Evolutionary conservation across 2,329 filamentous ascomycete species (phyloP), one percentile per base, ranked within the genome.

Genomic region (Stagonosporopsis chrysanthemi): DNA sequence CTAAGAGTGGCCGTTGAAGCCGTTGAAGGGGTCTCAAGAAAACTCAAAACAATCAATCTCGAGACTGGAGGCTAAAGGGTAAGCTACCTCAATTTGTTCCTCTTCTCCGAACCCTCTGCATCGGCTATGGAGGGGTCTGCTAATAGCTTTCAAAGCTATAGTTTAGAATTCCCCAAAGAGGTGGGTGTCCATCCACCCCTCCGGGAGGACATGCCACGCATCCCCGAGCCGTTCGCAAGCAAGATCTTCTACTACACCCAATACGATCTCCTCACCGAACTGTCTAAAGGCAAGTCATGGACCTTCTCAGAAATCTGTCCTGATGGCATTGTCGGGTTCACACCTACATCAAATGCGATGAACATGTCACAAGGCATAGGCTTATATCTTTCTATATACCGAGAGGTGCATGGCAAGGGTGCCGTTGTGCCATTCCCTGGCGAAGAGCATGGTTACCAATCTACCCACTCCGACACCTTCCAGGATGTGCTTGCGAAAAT

Each of bases 241-340:
- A 65, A 68, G 28, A 69, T 79, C 23, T 79, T 79, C 64, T 79
- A 79, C 63, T 72, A 78, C 56, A 67, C 75, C 9, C 77, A 79
- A 65, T 65, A 77, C 22, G 76, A 79, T 63, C 78, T 73, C 58
- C 56, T 80, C 24, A 45, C 67, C 26, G 55, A 62, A 15, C 76
- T 71, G 43, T 63, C 75, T 1, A 66, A 65, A 31, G 67, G 68
- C 46, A 79, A 76, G 60, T 36, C 53, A 3, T 79, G 77, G 78
- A 75, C 64, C 22, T 79, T 75, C 71, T 68, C 69, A 35, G 77
- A 80, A 35, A 78, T 75, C 1, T 64, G 75, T 1, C 76, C 77
- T 0, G 78, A 79, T 49, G 74, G 78, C 39, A 76, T 80, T 55
- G 69, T 80, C 36, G 78, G 78, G 15, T 78, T 78, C 50, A 74